A percentile compares a stretch with the other conserved stretches of the same genome.
Evolutionary conservation across 2,329 filamentous ascomycete genomes (phyloP).

Genomic region (Cryoendolithus antarcticus): DNA sequence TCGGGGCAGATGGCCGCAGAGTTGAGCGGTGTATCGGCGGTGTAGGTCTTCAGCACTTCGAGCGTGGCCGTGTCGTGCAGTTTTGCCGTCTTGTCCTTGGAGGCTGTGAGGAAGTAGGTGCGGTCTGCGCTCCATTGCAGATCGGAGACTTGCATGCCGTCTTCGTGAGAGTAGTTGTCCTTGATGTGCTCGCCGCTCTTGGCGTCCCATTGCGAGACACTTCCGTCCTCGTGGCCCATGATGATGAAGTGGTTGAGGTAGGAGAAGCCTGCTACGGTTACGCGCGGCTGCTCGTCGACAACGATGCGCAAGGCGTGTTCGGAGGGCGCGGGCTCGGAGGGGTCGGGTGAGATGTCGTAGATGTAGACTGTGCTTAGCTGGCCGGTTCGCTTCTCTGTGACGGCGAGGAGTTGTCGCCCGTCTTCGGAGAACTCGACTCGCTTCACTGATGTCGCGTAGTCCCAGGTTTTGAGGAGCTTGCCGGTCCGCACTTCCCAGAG

Average conservation of each 20-base stretch:
- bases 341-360: slow-evolving; percentile 74
- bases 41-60: slow-evolving; percentile 83
- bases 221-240: slow-evolving; percentile 92
- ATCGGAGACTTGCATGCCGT: slow-evolving; percentile 72
- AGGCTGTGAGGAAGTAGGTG: slow-evolving; percentile 96
- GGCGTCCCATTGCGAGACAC: slow-evolving; percentile 77
- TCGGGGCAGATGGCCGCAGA: slow-evolving; percentile 85
- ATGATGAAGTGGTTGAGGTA: slow-evolving; percentile 94
- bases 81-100: slow-evolving; percentile 96
- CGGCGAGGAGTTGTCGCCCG: slow-evolving; percentile 76
- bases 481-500: slow-evolving; percentile 96
- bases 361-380: slow-evolving; percentile 90
- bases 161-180: slow-evolving; percentile 76
- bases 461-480: slow-evolving; percentile 91
- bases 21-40: slow-evolving; percentile 89
- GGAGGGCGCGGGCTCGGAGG: slow-evolving; percentile 69
- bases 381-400: slow-evolving; percentile 98
- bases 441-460: slow-evolving; percentile 94
- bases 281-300: slow-evolving; percentile 82
- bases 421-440: slow-evolving; percentile 95
- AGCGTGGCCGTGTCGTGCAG: slow-evolving; percentile 78
- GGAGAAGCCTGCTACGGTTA: slow-evolving; percentile 93
- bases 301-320: slow-evolving; percentile 79
- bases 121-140: slow-evolving; percentile 89
- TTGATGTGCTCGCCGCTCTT: slow-evolving; percentile 78